Percentiles rank a stretch among this genome's conserved stretches.
Evolutionary conservation across 2,329 filamentous ascomycete species (phyloP).

Genomic region (Sordariomycetes sp.): DNA sequence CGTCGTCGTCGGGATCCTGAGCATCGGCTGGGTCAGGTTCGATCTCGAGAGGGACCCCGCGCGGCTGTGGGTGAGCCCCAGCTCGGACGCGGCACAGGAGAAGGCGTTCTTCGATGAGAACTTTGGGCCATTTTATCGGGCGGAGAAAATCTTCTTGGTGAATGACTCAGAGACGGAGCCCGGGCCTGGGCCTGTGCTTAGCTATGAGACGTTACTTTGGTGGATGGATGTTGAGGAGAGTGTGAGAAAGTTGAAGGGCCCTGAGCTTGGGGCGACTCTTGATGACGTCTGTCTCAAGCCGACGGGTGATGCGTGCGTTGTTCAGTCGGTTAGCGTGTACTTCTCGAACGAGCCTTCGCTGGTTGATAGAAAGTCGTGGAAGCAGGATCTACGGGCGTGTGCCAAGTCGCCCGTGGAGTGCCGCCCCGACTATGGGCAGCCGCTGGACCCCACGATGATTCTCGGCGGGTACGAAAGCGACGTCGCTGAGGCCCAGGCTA

Average conservation of each 20-base stretch:
- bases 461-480: conserved; percentile 66
- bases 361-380: conserved; percentile 57
- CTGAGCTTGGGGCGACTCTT: conserved; percentile 53
- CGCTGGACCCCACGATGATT: conserved; percentile 72
- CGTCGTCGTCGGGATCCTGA: conserved; percentile 64
- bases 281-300: conserved; percentile 92
- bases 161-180: conserved; percentile 57
- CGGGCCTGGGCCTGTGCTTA: conserved; percentile 63
- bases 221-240: conserved; percentile 84
- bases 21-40: conserved; percentile 79
- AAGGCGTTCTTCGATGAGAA: conserved; percentile 88
- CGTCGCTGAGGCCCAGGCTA: conserved; percentile 60
- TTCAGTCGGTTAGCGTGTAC: conserved; percentile 87
- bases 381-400: conserved; percentile 58
- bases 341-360: conserved; percentile 55
- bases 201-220: conserved; percentile 80
- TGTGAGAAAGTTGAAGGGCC: conserved; percentile 58
- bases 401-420: conserved; percentile 71
- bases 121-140: conserved; percentile 92
- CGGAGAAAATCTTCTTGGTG: conserved; percentile 85
- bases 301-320: conserved; percentile 74
- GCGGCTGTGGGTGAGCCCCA: conserved; percentile 90
- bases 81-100: conserved; percentile 79
- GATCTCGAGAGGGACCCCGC: conserved; percentile 85
- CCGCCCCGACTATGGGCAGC: conserved; percentile 78